These are phyloP conservation scores for Kodamaea restingae DNA, from an alignment of 805 yeast genomes.

Conservation along the genomic window DNA sequence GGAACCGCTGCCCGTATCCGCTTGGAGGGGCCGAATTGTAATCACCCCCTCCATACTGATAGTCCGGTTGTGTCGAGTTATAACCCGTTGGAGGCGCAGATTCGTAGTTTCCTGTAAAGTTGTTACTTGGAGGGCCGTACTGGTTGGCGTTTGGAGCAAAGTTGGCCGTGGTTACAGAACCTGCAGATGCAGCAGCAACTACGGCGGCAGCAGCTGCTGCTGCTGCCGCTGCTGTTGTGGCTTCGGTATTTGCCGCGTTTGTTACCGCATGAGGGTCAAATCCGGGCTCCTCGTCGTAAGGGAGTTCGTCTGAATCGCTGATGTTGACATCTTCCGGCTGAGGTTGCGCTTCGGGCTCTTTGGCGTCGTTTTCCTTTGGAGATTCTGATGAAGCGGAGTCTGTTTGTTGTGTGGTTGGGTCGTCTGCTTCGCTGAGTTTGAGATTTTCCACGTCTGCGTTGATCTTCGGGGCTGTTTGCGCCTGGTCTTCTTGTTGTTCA, in stretches of 20 bases:
- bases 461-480: constrained; percentile 40
- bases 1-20: constrained; percentile 1
- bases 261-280: constrained; percentile 1
- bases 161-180: background rate
- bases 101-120: background rate
- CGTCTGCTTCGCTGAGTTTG: constrained; percentile 1
- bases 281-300: constrained; percentile 3
- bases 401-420: background rate
- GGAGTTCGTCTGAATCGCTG: constrained; percentile 1
- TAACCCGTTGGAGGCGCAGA: constrained; percentile 1
- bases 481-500: constrained; percentile 40
- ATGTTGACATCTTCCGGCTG: constrained; percentile 1
- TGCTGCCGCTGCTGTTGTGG: background rate
- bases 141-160: background rate
- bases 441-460: constrained; percentile 5
- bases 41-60: background rate
- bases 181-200: background rate
- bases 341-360: background rate
- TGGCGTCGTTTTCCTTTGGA: background rate
- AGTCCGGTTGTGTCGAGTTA: background rate
- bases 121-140: background rate
- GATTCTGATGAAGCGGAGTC: background rate
- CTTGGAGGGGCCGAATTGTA: constrained; percentile 2
- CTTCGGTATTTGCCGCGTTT: background rate
- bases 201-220: constrained; percentile 1